Conservation (phyloP, 108 stramenopile genomes). For the Conticribra weissflogii region DNA sequence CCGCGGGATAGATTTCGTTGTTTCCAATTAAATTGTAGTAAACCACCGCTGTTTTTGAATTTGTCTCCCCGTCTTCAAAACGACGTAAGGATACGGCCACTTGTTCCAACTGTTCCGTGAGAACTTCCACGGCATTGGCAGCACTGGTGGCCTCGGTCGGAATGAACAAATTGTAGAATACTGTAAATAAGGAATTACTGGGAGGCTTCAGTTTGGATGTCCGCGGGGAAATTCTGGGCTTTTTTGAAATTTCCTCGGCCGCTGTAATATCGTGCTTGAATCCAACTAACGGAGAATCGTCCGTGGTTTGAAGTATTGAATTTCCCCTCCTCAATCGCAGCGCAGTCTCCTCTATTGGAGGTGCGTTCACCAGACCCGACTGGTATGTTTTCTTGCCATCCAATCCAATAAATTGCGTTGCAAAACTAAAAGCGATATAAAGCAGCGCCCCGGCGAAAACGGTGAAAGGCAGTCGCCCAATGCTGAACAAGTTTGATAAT, state of each 20-base stretch:
- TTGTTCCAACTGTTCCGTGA: slow-evolving; percentile 46
- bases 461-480: neutral
- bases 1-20: slow-evolving; percentile 6
- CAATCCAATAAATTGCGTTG: neutral
- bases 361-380: neutral
- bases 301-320: neutral
- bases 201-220: slow-evolving; percentile 14
- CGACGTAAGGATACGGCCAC: slow-evolving; percentile 28
- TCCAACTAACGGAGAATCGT: neutral
- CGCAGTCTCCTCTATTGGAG: neutral
- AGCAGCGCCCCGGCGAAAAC: neutral
- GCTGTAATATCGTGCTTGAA: too few relatives aligned
- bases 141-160: slow-evolving; percentile 23
- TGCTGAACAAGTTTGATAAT: neutral
- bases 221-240: slow-evolving; percentile 1
- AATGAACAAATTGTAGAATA: slow-evolving; percentile 51
- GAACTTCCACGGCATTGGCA: slow-evolving; percentile 29
- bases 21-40: slow-evolving; percentile 52
- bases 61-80: neutral
- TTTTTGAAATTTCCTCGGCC: neutral
- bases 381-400: neutral
- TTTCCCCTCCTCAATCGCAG: neutral
- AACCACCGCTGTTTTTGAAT: slow-evolving; percentile 18
- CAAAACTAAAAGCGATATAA: neutral
- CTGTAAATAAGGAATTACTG: slow-evolving; percentile 13